phyloP scores from a whole-genome alignment of 1,284 basidiomycete genomes.

The Apiotrichum siamense region DNA sequence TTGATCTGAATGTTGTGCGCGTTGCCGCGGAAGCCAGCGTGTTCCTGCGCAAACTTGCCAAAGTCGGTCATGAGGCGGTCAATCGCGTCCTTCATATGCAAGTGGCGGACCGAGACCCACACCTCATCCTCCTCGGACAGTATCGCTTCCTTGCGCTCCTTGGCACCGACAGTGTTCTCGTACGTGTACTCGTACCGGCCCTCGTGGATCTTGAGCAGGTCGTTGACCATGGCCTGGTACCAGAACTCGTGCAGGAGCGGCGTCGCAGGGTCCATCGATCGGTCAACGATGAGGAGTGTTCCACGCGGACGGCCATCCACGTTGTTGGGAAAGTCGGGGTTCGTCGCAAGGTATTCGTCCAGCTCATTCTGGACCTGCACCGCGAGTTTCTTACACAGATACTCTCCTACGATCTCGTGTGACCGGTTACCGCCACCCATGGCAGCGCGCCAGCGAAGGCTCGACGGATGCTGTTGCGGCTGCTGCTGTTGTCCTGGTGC shows the following conservation, averaged over 20 bases:
- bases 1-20: constrained; percentile 70
- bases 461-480: constrained; percentile 25
- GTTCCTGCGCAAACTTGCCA: constrained; percentile 85
- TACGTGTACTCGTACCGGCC: constrained; percentile 91
- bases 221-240: constrained; percentile 98
- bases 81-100: constrained; percentile 98
- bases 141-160: constrained; percentile 78
- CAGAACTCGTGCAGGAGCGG: constrained; percentile 97
- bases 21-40: constrained; percentile 71
- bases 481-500: constrained; percentile 45
- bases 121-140: constrained; percentile 81
- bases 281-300: constrained; percentile 86
- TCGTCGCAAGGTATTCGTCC: constrained; percentile 76
- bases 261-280: constrained; percentile 85
- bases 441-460: constrained; percentile 43
- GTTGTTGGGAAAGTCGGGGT: constrained; percentile 67
- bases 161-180: constrained; percentile 65
- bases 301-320: constrained; percentile 55
- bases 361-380: constrained; percentile 71
- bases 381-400: constrained; percentile 70
- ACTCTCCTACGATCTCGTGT: constrained; percentile 49
- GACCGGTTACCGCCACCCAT: constrained; percentile 25
- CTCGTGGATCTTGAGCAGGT: constrained; percentile 79
- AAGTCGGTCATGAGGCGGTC: constrained; percentile 93
- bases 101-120: constrained; percentile 87